Percentiles rank a stretch among this genome's conserved stretches.
Evolutionary conservation across 768 basidiomycete species (phyloP).

Genomic region (Auriscalpium vulgare): DNA sequence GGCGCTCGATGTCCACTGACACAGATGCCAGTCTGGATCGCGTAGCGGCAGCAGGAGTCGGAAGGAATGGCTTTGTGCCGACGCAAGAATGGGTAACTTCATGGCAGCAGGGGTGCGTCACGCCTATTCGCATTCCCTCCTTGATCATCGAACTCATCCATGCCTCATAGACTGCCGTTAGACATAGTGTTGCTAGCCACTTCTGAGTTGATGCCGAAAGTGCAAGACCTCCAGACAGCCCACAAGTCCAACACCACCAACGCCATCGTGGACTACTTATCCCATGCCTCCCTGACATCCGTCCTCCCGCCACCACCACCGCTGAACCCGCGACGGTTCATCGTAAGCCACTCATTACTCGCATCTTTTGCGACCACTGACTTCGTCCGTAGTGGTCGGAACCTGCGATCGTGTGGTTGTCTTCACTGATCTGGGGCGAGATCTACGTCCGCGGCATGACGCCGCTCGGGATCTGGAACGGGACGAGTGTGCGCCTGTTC

Average conservation of each 20-base stretch:
- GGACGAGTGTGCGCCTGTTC: slow-evolving; percentile 83
- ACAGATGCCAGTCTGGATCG: slow-evolving; percentile 51
- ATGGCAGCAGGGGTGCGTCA: slow-evolving; percentile 88
- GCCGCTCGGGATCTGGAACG: slow-evolving; percentile 84
- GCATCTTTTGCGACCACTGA: slow-evolving; percentile 2
- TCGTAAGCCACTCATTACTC: slow-evolving; percentile 37
- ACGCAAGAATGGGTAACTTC: slow-evolving; percentile 97
- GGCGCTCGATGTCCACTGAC: slow-evolving; percentile 47
- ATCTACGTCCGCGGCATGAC: slow-evolving; percentile 87
- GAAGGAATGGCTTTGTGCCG: slow-evolving; percentile 87
- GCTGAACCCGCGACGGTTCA: slow-evolving; percentile 63
- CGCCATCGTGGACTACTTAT: slow-evolving; percentile 68
- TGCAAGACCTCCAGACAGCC: slow-evolving; percentile 74
- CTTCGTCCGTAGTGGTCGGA: slow-evolving; percentile 72
- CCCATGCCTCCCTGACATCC: slow-evolving; percentile 57
- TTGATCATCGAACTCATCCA: not conserved
- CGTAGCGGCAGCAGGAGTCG: slow-evolving; percentile 61
- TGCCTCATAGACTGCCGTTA: slow-evolving; percentile 61
- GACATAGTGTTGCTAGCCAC: slow-evolving; percentile 84
- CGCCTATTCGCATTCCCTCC: not conserved
- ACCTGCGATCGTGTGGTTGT: slow-evolving; percentile 85
- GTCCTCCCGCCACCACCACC: slow-evolving; percentile 68
- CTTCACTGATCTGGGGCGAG: slow-evolving; percentile 92
- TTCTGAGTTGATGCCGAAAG: slow-evolving; percentile 78
- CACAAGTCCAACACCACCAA: slow-evolving; percentile 53